phyloP scores from a whole-genome alignment of 2,329 filamentous ascomycete genomes.

The Apiospora saccharicola region DNA sequence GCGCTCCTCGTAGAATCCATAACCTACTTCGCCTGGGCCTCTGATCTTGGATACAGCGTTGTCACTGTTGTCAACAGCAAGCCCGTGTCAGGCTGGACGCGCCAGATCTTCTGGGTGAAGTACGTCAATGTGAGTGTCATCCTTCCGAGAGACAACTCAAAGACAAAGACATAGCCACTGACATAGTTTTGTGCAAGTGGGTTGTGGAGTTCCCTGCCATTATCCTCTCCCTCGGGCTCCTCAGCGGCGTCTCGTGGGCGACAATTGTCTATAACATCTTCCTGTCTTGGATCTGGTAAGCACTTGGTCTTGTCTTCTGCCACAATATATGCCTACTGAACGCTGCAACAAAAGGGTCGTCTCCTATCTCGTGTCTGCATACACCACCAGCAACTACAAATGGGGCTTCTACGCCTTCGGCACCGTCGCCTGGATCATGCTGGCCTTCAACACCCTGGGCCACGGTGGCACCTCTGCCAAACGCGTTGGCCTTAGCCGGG shows the following conservation, averaged over 20 bases:
- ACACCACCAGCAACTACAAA: slow-evolving; percentile 58
- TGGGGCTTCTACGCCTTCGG: slow-evolving; percentile 66
- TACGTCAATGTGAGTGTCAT: slow-evolving; percentile 49
- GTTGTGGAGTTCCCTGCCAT: slow-evolving; percentile 56
- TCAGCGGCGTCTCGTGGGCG: slow-evolving; percentile 62
- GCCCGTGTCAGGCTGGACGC: slow-evolving; percentile 29
- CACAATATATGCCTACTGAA: neutral
- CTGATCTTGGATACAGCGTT: slow-evolving; percentile 56
- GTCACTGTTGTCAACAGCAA: slow-evolving; percentile 40
- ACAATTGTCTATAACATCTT: slow-evolving; percentile 60
- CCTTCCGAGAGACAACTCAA: neutral
- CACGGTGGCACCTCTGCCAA: slow-evolving; percentile 47
- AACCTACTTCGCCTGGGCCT: slow-evolving; percentile 60
- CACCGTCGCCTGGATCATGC: slow-evolving; percentile 53
- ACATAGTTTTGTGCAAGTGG: slow-evolving; percentile 37
- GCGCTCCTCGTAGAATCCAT: slow-evolving; percentile 57
- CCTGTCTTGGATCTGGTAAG: slow-evolving; percentile 57
- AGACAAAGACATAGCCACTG: neutral
- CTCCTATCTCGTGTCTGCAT: slow-evolving; percentile 57
- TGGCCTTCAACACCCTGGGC: slow-evolving; percentile 53
- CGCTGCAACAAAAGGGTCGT: slow-evolving; percentile 46
- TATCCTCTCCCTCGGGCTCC: slow-evolving; percentile 55
- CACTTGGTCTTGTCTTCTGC: neutral
- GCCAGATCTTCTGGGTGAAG: slow-evolving; percentile 63
- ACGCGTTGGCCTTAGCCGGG: slow-evolving; percentile 50